These are phyloP conservation scores for Hammondia hammondi DNA, from an alignment of 169 alveolate species.

Conservation along the genomic window DNA sequence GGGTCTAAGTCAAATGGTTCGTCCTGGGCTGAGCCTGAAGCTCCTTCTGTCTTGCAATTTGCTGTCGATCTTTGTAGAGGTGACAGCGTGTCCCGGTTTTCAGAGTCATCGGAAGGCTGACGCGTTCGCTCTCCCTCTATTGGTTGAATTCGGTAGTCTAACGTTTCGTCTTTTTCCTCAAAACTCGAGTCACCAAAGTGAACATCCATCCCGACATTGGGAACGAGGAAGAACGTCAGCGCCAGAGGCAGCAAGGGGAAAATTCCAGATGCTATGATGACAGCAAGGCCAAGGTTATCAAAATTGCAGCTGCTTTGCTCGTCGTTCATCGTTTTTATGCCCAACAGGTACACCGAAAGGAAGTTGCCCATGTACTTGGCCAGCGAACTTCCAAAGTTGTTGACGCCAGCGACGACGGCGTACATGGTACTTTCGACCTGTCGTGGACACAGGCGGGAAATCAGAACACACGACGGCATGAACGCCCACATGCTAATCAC, in stretches of 20 bases:
- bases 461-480: conserved; percentile 65
- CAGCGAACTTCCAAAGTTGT: conserved; percentile 58
- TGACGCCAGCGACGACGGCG: conserved; percentile 70
- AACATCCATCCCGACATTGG: conserved; percentile 57
- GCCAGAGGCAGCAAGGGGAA: conserved; percentile 55
- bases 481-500: conserved; percentile 66
- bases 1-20: not conserved
- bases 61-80: not conserved
- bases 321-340: conserved; percentile 47
- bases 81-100: not conserved
- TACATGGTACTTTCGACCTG: conserved; percentile 61
- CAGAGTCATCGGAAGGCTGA: not conserved
- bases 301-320: conserved; percentile 58
- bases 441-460: conserved; percentile 53
- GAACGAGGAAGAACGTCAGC: conserved; percentile 68
- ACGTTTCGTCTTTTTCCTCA: not conserved
- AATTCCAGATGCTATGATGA: conserved; percentile 39
- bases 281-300: conserved; percentile 39
- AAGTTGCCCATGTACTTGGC: conserved; percentile 60
- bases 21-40: not conserved
- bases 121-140: not conserved
- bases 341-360: conserved; percentile 39
- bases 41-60: not conserved
- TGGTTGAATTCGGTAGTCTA: not conserved
- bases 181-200: not conserved